Conservation (phyloP, 495 filamentous ascomycete species). For the Podospora didyma region DNA sequence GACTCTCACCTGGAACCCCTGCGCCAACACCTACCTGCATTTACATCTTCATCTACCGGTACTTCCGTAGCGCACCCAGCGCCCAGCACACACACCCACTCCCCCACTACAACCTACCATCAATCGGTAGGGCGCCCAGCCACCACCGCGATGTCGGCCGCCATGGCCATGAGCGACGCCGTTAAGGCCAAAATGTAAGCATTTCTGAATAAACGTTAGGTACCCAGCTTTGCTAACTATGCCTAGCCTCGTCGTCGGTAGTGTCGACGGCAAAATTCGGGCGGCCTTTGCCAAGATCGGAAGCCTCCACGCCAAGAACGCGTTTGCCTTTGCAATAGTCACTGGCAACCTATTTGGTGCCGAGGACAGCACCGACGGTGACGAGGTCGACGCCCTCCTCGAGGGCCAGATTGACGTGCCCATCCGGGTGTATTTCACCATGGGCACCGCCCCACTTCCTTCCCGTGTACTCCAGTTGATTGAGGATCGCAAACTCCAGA, state of each 20-base stretch:
- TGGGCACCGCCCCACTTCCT: slow-evolving; percentile 68
- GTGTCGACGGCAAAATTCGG: slow-evolving; percentile 68
- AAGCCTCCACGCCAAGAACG: slow-evolving; percentile 76
- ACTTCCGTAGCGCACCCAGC: no score
- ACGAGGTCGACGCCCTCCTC: slow-evolving; percentile 61
- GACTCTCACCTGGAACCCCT: no score
- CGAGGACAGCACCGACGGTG: slow-evolving; percentile 51
- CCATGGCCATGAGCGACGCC: no score
- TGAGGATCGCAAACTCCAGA: slow-evolving; percentile 59
- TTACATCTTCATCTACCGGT: no score
- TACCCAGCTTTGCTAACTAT: slow-evolving; percentile 21
- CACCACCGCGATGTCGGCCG: no score
- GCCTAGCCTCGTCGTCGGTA: slow-evolving; percentile 75
- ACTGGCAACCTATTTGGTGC: slow-evolving; percentile 76
- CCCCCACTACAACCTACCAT: no score
- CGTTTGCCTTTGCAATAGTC: slow-evolving; percentile 78
- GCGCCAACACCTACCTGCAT: no score
- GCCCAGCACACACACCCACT: no score
- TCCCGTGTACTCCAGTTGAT: slow-evolving; percentile 63
- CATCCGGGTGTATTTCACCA: slow-evolving; percentile 80
- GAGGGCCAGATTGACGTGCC: slow-evolving; percentile 66
- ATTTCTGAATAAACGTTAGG: slow-evolving; percentile 13
- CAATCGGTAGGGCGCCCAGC: no score
- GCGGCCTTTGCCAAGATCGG: slow-evolving; percentile 73
- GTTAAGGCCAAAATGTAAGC: slow-evolving; percentile 24